Evolutionary conservation across 2,329 filamentous ascomycete species (phyloP), one percentile per base, ranked within the genome.

Genomic region (Aspergillus fumigatus): DNA sequence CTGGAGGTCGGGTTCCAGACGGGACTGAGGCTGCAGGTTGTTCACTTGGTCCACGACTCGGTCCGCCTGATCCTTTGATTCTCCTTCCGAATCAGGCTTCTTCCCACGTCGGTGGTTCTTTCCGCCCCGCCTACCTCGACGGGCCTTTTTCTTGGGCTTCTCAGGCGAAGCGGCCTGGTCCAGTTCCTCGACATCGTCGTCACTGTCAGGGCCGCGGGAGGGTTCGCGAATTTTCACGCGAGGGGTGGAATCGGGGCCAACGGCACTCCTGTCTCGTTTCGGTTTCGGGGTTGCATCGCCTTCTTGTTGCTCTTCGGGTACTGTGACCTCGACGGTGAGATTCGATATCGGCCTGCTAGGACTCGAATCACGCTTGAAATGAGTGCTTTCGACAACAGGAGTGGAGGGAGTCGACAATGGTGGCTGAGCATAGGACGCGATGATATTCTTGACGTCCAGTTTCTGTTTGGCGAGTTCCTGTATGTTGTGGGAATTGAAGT

Each of bases 41-140:
- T 70, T 84, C 19, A 87, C 73, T 32, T 82, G 82, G 65, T 87
- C 83, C 5, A 83, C 82, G 55, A 82, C 80, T 58, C 79, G 80
- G 52, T 86, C 81, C 2, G 80, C 82, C 49, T 84, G 84, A 17
- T 88, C 85, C 11, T 79, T 80, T 0, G 68, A 67, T 11, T 85
- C 82, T 4, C 75, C 74, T 50, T 82, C 80, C 48, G 78, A 77
- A 54, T 81, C 80, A 14, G 78, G 80, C 62, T 84, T 86, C 48
- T 71, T 76, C 51, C 71, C 72, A 26, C 75, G 75, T 57, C 84
- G 84, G 59, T 84, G 83, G 58, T 88, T 85, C 69, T 88, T 82
- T 2, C 89, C 88, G 23, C 88, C 89, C 50, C 89, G 82, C n/a
- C 84, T 81, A 3, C 89, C 89, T 54, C 88, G 81, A 54, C 88